Evolutionary conservation across 768 basidiomycete species (phyloP).

Genomic region (Pisolithus marmoratus): DNA sequence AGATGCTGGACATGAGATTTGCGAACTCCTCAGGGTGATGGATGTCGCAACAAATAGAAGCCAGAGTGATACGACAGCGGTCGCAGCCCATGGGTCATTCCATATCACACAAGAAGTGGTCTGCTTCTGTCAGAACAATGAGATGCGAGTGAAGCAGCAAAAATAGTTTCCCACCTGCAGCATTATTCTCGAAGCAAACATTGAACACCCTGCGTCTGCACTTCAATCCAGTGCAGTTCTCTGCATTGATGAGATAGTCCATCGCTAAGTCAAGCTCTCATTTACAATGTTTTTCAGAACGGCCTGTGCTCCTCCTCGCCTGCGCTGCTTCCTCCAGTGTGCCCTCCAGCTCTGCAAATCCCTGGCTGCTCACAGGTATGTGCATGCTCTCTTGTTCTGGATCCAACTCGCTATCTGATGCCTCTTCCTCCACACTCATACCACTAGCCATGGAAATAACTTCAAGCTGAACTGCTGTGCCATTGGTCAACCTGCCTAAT

Average conservation of each 20-base stretch:
- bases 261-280: conserved; percentile 12
- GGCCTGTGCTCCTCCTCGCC: not conserved
- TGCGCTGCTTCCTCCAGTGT: not conserved
- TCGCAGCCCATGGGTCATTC: not conserved
- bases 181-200: not conserved
- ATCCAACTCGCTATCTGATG: conserved; percentile 15
- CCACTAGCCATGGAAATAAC: conserved; percentile 9
- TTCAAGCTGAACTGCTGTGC: conserved; percentile 1
- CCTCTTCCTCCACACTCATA: conserved; percentile 14
- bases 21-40: not conserved
- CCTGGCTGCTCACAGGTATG: not conserved
- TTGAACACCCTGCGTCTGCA: conserved; percentile 1
- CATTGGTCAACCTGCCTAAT: not conserved
- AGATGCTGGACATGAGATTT: not conserved
- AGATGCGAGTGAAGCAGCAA: not conserved
- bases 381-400: not conserved
- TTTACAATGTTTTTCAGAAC: conserved; percentile 5
- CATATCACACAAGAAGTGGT: not conserved
- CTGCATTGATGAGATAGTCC: conserved; percentile 27
- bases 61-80: not conserved
- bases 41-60: no score
- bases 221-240: conserved; percentile 2
- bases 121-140: not conserved
- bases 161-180: not conserved
- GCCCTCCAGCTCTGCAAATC: not conserved